Conservation (phyloP, 768 basidiomycete species). For the Hericium erinaceus region DNA sequence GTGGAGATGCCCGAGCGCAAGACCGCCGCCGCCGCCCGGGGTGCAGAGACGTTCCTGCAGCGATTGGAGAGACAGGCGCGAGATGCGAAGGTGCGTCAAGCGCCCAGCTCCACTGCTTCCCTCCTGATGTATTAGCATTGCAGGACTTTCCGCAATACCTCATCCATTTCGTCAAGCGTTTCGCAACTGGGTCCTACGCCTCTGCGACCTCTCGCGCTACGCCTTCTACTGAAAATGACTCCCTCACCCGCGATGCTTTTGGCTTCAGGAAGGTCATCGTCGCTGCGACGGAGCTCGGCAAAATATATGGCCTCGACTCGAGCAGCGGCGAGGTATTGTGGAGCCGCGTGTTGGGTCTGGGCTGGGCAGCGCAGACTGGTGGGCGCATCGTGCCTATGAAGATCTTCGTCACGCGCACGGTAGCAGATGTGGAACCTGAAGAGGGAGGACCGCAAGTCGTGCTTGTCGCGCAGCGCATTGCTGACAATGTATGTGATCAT, state of each 20-base stretch:
- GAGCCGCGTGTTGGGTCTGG: constrained; percentile 69
- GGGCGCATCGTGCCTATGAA: constrained; percentile 50
- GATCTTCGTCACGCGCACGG: constrained; percentile 44
- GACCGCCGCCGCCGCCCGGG: constrained; percentile 22
- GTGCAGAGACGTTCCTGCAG: constrained; percentile 28
- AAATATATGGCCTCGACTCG: constrained; percentile 76
- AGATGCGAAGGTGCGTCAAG: constrained; percentile 43
- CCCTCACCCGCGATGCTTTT: constrained; percentile 63
- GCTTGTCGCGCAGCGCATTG: constrained; percentile 50
- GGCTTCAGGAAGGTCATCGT: constrained; percentile 84
- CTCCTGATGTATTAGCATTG: background rate
- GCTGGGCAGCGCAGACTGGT: constrained; percentile 51
- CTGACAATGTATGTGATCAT: constrained; percentile 45
- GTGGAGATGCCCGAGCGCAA: constrained; percentile 68
- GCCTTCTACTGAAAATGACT: constrained; percentile 24
- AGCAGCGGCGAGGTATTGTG: constrained; percentile 70
- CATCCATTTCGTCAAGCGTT: constrained; percentile 56
- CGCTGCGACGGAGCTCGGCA: constrained; percentile 59
- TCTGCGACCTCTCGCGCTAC: constrained; percentile 29
- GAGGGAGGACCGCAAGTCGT: constrained; percentile 43
- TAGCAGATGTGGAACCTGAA: constrained; percentile 26
- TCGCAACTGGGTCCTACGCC: constrained; percentile 59
- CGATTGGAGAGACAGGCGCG: constrained; percentile 47
- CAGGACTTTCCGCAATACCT: constrained; percentile 68
- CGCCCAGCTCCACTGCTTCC: background rate